Conservation (phyloP, 805 yeast species). For the Yueomyces sinensis region DNA sequence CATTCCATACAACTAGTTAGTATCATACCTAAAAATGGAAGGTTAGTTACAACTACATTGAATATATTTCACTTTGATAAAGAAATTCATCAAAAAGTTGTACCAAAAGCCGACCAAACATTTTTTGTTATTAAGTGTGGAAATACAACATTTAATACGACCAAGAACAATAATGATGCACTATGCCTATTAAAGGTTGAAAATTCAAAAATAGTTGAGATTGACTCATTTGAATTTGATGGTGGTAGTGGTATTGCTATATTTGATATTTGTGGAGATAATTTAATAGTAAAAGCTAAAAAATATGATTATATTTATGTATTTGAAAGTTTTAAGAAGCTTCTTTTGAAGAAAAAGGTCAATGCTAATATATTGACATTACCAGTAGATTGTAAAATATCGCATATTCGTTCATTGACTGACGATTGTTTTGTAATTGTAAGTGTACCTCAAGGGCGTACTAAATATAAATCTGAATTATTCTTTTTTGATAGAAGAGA, state of each 20-base stretch:
- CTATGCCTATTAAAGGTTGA: background rate
- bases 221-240: slow-evolving; percentile 2
- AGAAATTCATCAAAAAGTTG: slow-evolving; percentile 1
- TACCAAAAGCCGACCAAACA: background rate
- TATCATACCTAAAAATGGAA: slow-evolving; percentile 8
- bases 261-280: slow-evolving; percentile 7
- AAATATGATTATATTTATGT: slow-evolving; percentile 4
- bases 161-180: background rate
- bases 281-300: slow-evolving; percentile 5
- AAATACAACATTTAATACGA: background rate
- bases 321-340: slow-evolving; percentile 4
- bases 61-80: slow-evolving; percentile 1
- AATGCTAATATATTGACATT: background rate
- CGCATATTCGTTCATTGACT: slow-evolving; percentile 3
- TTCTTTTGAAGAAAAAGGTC: background rate
- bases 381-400: slow-evolving; percentile 2
- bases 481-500: slow-evolving; percentile 2
- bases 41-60: slow-evolving; percentile 4
- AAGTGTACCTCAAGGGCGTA: slow-evolving; percentile 3
- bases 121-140: slow-evolving; percentile 1
- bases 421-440: slow-evolving; percentile 5
- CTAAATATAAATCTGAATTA: slow-evolving; percentile 4
- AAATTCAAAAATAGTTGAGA: background rate
- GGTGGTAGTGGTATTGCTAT: slow-evolving; percentile 5
- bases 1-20: slow-evolving; percentile 7